Base-by-base conservation (phyloP, 495 filamentous ascomycete species). In the Clohesyomyces aquaticus region DNA sequence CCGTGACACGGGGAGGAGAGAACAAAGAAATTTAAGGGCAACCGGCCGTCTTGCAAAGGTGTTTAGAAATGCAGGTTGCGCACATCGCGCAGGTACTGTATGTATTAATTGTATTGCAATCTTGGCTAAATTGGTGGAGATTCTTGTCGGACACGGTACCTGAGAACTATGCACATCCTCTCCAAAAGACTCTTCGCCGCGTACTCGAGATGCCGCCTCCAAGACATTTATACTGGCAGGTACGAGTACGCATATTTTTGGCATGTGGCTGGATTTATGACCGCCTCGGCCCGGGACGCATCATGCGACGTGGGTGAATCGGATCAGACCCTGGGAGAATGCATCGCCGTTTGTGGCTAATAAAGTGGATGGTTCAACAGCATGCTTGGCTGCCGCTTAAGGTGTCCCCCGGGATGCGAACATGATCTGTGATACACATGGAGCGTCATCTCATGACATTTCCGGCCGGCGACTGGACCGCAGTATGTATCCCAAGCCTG, bases 261-360 rank as follows among this genome's bases (percentile, higher is more conserved):
- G 55, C 52, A 49, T 65, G 61, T 59, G 53, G 61, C 61, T 65
- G 22, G 22, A 21, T 4, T 48, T 43, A 64, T n/a, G 61, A 59
- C 61, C 58, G 21, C 11, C 32, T 19, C 45, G 54, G 61, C 22
- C 53, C 54, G 47, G 54, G 43, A 63, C 54, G 58, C 46, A 59
- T 58, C 55, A 54, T 65, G 45, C 61, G 41, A 48, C 48, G 21
- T 64, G 46, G 42, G 54, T 57, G 42, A 52, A 22, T 57, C 61
- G 61, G 61, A 54, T 58, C 52, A 12, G n/a, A 53, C n/a, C 27
- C 25, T 52, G 54, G 55, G 9, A 32, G 21, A 14, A 22, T 49
- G 51, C 38, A 28, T 22, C 18, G 9, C 52, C 42, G 43, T 63
- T 57, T 48, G 61, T 63, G 61, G 51, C 61, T 63, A 56, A n/a